Conservation (phyloP, 306 rosid species). For the Hippophae rhamnoides region DNA sequence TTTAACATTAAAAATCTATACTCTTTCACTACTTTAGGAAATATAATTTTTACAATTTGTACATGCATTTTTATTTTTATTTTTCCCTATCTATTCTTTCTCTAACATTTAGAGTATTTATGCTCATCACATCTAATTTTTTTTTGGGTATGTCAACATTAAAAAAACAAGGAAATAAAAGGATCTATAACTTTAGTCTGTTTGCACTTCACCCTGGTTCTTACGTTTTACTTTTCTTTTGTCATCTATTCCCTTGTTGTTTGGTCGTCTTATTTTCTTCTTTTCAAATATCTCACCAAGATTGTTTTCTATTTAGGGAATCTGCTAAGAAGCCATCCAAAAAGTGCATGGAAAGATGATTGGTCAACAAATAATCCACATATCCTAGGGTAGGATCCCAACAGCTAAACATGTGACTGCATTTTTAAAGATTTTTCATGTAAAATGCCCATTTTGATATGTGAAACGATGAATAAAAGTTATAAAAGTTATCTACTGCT, state of each 20-base stretch:
- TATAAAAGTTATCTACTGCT: not conserved
- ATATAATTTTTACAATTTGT: no score
- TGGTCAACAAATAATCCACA: slow-evolving; percentile 69
- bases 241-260: not conserved
- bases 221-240: not conserved
- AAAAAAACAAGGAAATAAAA: no score
- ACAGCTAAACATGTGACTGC: slow-evolving; percentile 69
- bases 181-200: not conserved
- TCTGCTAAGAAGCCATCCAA: slow-evolving; percentile 79
- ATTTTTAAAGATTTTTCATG: slow-evolving; percentile 1
- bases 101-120: no score
- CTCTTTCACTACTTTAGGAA: no score
- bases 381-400: slow-evolving; percentile 71
- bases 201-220: no score
- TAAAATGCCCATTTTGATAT: slow-evolving; percentile 1
- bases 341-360: slow-evolving; percentile 79
- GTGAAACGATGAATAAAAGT: no score
- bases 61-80: no score
- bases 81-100: no score
- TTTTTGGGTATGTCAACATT: no score
- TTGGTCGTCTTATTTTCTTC: slow-evolving; percentile 6
- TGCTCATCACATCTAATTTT: no score
- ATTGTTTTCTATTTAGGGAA: slow-evolving; percentile 33
- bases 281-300: not conserved
- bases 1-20: no score